A percentile compares a stretch with the other conserved stretches of the same genome.
These are phyloP conservation scores for Rhynchospora breviuscula DNA, from an alignment of 176 grass and related monocot genomes.

Conservation along the genomic window DNA sequence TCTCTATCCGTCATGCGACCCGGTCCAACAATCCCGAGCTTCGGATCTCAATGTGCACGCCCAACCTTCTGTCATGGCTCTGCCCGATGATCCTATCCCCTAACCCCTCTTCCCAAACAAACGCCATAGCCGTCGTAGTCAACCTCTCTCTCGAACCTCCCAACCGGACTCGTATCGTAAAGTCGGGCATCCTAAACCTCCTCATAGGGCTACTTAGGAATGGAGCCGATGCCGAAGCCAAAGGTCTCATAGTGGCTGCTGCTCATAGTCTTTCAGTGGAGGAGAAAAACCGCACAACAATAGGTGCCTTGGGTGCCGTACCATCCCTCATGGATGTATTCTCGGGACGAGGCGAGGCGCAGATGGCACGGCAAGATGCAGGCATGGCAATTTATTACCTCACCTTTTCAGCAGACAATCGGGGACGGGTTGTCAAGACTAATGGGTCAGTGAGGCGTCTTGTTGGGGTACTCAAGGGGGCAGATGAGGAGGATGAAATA, in stretches of 20 bases:
- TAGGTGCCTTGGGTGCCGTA: slow-evolving; percentile 42
- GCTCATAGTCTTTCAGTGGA: slow-evolving; percentile 41
- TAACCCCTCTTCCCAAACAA: slow-evolving; percentile 29
- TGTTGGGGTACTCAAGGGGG: slow-evolving; percentile 10
- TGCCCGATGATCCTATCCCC: slow-evolving; percentile 43
- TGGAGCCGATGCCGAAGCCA: slow-evolving; percentile 1
- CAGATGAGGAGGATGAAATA: background rate
- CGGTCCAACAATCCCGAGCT: slow-evolving; percentile 48
- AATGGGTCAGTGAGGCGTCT: slow-evolving; percentile 15
- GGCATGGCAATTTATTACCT: slow-evolving; percentile 49
- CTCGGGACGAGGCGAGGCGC: background rate
- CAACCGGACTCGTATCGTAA: slow-evolving; percentile 67
- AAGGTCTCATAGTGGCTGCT: slow-evolving; percentile 28
- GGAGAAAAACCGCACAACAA: slow-evolving; percentile 31
- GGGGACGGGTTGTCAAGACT: slow-evolving; percentile 26
- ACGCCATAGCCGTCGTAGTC: slow-evolving; percentile 51
- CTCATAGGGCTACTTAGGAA: slow-evolving; percentile 51
- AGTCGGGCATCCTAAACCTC: slow-evolving; percentile 54
- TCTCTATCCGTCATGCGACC: slow-evolving; percentile 51
- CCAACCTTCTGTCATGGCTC: slow-evolving; percentile 50
- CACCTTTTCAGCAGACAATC: slow-evolving; percentile 31
- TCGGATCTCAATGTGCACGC: slow-evolving; percentile 53
- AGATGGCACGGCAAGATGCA: slow-evolving; percentile 30
- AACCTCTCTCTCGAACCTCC: slow-evolving; percentile 71
- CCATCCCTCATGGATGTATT: slow-evolving; percentile 33